Conservation (phyloP, 176 grass and related monocot species). For the bread wheat (Triticum aestivum) region DNA sequence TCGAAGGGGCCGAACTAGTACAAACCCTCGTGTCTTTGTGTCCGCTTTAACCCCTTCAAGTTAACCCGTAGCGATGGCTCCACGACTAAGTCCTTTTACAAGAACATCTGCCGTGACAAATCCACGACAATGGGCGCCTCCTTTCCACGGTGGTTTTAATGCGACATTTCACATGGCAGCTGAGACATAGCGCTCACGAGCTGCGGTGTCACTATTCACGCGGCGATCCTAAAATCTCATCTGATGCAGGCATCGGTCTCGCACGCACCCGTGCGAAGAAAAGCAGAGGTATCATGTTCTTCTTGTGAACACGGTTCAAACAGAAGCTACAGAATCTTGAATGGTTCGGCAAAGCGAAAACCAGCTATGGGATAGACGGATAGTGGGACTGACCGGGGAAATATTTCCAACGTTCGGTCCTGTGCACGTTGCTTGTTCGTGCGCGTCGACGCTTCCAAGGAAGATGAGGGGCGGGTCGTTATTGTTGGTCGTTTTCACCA, state of each 20-base stretch:
- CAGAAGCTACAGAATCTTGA: no score
- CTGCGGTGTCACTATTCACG: background rate
- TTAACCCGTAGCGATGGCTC: no score
- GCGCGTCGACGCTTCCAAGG: conserved; percentile 3
- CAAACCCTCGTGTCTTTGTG: no score
- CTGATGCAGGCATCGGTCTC: no score
- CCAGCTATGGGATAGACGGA: background rate
- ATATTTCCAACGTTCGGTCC: background rate
- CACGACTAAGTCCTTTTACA: no score
- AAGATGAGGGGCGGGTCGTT: background rate
- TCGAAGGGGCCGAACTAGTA: no score
- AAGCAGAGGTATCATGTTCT: background rate
- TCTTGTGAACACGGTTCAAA: background rate
- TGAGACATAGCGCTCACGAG: background rate
- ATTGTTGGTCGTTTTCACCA: background rate
- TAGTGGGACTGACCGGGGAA: background rate
- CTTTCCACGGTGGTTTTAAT: background rate
- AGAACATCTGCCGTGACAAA: no score
- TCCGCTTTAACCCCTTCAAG: no score
- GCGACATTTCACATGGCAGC: background rate
- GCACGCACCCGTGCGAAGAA: background rate
- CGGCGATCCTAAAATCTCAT: background rate
- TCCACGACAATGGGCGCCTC: no score
- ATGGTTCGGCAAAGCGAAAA: background rate
- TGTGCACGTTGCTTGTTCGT: background rate